Evolutionary conservation across 306 rosid species (phyloP).

Genomic region (Medicago ruthenica): DNA sequence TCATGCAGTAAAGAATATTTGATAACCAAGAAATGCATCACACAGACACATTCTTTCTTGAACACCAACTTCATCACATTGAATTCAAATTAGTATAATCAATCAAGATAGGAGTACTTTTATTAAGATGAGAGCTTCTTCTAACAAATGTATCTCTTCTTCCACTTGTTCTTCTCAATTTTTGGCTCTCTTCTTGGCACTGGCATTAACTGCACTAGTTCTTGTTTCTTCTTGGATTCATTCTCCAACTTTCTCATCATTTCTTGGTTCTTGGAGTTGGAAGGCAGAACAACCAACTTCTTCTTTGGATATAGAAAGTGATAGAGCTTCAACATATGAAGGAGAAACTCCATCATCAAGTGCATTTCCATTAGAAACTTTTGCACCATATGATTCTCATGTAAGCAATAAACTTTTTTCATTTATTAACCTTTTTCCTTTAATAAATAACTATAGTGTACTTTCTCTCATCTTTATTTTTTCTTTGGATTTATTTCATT

Average conservation of each 20-base stretch:
- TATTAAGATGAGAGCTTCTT: constrained; percentile 31
- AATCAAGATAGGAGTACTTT: too few species aligned
- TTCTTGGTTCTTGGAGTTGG: constrained; percentile 33
- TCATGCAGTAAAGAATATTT: constrained; percentile 38
- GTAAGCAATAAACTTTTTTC: background rate
- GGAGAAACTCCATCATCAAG: background rate
- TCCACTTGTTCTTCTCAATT: constrained; percentile 23
- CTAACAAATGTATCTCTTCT: constrained; percentile 18
- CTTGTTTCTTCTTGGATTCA: constrained; percentile 34
- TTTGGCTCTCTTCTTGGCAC: constrained; percentile 25
- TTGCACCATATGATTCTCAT: constrained; percentile 8
- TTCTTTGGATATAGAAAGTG: too few species aligned
- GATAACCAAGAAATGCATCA: constrained; percentile 45
- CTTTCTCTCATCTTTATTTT: constrained; percentile 31
- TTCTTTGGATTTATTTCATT: background rate
- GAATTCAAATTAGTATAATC: background rate
- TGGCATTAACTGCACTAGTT: constrained; percentile 21
- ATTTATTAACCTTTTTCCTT: constrained; percentile 23
- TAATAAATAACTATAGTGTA: background rate
- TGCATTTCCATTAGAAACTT: constrained; percentile 25
- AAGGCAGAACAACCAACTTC: constrained; percentile 8
- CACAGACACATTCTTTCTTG: background rate
- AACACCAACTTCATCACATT: constrained; percentile 8
- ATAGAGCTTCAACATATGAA: too few species aligned
- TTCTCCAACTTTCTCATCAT: constrained; percentile 18